These are phyloP conservation scores for Hyphopichia homilentoma DNA, from an alignment of 805 yeast species.

Conservation along the genomic window DNA sequence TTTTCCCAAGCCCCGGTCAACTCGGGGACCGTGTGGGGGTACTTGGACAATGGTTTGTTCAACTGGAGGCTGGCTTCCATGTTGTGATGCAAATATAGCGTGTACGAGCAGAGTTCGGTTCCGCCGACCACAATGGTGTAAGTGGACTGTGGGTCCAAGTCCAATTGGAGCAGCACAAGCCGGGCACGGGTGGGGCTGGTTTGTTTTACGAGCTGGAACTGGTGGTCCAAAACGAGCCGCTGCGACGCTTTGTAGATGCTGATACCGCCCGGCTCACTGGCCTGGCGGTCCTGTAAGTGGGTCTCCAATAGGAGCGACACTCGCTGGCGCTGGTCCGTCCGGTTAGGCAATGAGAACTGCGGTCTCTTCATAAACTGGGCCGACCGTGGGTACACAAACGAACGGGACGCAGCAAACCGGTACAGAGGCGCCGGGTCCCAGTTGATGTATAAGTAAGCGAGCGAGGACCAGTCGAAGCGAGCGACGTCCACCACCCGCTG, in stretches of 20 bases:
- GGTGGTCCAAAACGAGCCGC: conserved; percentile 23
- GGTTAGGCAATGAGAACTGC: conserved; percentile 41
- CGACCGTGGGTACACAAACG: too few relatives aligned
- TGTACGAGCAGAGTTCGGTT: conserved; percentile 21
- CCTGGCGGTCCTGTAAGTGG: conserved; percentile 28
- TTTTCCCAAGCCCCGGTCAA: conserved; percentile 44
- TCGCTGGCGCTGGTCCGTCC: conserved; percentile 17
- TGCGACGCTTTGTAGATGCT: conserved; percentile 24
- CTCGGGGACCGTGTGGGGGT: conserved; percentile 13
- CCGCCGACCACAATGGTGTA: conserved; percentile 15
- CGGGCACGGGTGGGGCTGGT: conserved; percentile 33
- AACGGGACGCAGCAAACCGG: too few relatives aligned
- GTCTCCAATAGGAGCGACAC: conserved; percentile 50
- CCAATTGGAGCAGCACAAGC: conserved; percentile 30
- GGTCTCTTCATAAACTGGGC: conserved; percentile 29
- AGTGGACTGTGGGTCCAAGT: conserved; percentile 15
- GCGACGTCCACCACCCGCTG: conserved; percentile 14
- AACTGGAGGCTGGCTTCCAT: conserved; percentile 16
- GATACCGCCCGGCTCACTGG: conserved; percentile 8
- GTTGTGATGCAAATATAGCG: conserved; percentile 25
- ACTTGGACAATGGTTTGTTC: conserved; percentile 26
- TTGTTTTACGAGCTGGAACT: conserved; percentile 15
- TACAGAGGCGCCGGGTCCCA: conserved; percentile 68
- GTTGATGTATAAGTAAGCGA: conserved; percentile 58
- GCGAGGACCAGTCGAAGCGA: conserved; percentile 19